A percentile compares a stretch with the other conserved stretches of the same genome.
Conservation (phyloP, 805 yeast species). For the Lachancea thermotolerans region DNA sequence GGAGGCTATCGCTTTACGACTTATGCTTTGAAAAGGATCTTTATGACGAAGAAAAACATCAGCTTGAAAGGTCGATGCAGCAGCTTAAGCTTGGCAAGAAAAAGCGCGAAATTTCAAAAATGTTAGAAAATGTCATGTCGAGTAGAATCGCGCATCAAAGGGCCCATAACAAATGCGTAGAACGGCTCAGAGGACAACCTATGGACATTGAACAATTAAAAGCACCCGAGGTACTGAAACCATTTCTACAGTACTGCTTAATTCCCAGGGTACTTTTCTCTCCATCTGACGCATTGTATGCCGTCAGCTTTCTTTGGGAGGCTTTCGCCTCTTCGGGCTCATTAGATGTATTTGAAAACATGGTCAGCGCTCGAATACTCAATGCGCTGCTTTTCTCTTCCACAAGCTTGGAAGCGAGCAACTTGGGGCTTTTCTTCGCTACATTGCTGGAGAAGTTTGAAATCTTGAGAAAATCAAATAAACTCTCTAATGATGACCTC, state of each 20-base stretch:
- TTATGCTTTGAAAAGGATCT: conserved; percentile 45
- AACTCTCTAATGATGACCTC: conserved; percentile 27
- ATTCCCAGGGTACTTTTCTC: conserved; percentile 75
- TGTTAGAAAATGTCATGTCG: conserved; percentile 14
- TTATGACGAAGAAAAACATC: conserved; percentile 41
- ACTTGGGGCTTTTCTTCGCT: conserved; percentile 66
- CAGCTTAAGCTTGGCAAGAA: conserved; percentile 14
- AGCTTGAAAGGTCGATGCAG: conserved; percentile 12
- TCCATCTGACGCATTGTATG: conserved; percentile 71
- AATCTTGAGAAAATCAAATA: conserved; percentile 36
- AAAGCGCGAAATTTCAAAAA: conserved; percentile 12
- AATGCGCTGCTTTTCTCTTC: conserved; percentile 58
- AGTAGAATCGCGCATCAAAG: conserved; percentile 21
- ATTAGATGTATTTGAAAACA: conserved; percentile 35
- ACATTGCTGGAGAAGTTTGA: conserved; percentile 46
- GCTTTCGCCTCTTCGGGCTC: conserved; percentile 41
- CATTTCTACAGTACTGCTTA: conserved; percentile 56
- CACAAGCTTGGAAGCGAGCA: conserved; percentile 75
- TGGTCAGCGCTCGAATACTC: conserved; percentile 45
- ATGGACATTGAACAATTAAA: background rate
- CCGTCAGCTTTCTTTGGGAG: conserved; percentile 53
- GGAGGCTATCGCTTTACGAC: conserved; percentile 71
- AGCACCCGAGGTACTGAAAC: conserved; percentile 18
- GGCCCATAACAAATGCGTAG: conserved; percentile 10
- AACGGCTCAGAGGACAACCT: conserved; percentile 5